Percentiles rank a stretch among this genome's conserved stretches.
phyloP scores from a whole-genome alignment of 2,329 filamentous ascomycete genomes.

The Pseudopithomyces chartarum region DNA sequence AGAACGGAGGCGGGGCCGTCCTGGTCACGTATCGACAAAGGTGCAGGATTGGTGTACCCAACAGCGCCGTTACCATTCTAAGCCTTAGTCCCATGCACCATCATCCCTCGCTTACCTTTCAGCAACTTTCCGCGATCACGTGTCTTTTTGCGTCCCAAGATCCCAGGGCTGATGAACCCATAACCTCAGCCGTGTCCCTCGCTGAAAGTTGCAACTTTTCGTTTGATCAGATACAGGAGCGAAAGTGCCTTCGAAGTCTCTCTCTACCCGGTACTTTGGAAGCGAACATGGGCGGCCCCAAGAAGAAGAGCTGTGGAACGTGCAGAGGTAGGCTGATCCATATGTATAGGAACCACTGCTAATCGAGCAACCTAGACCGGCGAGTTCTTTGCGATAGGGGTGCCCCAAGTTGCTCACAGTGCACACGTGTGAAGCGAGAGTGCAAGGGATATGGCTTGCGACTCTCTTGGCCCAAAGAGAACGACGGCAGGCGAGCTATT shows the following conservation, averaged over 20 bases:
- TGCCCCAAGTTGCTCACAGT: constrained; percentile 12
- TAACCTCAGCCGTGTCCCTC: background rate
- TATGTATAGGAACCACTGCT: background rate
- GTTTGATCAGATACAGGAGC: too few species aligned
- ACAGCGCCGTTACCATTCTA: background rate
- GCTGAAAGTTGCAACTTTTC: background rate
- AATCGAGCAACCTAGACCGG: constrained; percentile 8
- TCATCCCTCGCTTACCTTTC: background rate
- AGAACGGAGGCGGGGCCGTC: too few species aligned
- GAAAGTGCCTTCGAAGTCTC: too few species aligned
- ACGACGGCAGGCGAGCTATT: background rate
- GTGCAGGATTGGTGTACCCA: too few species aligned
- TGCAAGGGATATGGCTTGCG: constrained; percentile 20
- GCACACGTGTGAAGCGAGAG: constrained; percentile 12
- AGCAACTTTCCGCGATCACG: constrained; percentile 8
- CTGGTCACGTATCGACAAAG: too few species aligned
- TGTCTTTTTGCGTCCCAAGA: background rate
- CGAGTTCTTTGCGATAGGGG: constrained; percentile 17
- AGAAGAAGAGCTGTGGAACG: constrained; percentile 3
- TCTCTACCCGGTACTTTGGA: background rate
- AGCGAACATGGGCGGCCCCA: background rate
- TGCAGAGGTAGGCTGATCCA: background rate
- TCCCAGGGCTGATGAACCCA: too few species aligned
- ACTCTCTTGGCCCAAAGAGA: constrained; percentile 14
- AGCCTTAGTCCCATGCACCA: background rate